These are phyloP conservation scores for Ogataea trehalophila DNA, from an alignment of 805 yeast species.

Conservation along the genomic window DNA sequence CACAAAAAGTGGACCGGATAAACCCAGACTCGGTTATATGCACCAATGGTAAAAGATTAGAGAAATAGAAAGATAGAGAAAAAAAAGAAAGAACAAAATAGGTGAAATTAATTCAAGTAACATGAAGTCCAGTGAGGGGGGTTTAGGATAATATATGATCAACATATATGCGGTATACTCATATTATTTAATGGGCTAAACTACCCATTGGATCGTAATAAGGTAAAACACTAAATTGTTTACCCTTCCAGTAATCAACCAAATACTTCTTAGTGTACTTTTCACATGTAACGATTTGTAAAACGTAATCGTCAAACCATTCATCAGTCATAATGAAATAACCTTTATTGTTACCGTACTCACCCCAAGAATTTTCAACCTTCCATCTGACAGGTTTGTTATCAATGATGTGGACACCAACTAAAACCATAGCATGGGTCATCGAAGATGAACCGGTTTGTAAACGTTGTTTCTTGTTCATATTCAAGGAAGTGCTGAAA, in stretches of 20 bases:
- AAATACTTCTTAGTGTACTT: constrained; percentile 32
- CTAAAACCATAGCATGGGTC: constrained; percentile 90
- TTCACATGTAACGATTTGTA: constrained; percentile 51
- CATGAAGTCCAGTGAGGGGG: too few relatives aligned
- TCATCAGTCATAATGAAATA: constrained; percentile 67
- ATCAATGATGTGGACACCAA: constrained; percentile 65
- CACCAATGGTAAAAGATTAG: background rate
- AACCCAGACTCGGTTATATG: too few relatives aligned
- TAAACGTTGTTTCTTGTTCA: constrained; percentile 32
- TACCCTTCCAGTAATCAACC: constrained; percentile 44
- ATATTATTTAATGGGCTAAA: constrained; percentile 37
- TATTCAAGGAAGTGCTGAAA: constrained; percentile 35
- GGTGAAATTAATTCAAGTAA: background rate
- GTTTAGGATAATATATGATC: background rate
- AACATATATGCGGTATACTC: background rate
- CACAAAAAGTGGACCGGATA: too few relatives aligned
- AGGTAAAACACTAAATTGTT: constrained; percentile 46
- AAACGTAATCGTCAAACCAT: constrained; percentile 72
- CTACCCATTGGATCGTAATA: constrained; percentile 83
- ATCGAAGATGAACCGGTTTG: constrained; percentile 49
- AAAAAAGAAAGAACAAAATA: background rate
- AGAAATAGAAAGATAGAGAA: background rate
- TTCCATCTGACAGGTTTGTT: constrained; percentile 66
- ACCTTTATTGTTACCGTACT: constrained; percentile 64
- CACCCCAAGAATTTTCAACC: constrained; percentile 82